phyloP scores from a whole-genome alignment of 257 asterid genomes.

The Schizonepeta tenuifolia region DNA sequence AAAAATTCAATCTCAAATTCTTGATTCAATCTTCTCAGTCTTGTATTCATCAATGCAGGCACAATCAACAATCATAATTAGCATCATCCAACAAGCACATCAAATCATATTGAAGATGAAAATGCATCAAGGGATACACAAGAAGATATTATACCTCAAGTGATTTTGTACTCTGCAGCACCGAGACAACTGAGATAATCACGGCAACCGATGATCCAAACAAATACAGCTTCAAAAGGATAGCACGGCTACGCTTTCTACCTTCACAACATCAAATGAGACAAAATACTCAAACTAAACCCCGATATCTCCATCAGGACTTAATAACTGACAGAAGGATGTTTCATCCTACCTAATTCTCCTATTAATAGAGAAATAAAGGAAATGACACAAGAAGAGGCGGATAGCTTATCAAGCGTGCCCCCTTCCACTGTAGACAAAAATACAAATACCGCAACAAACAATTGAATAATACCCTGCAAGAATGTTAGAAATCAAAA shows the following conservation, averaged over 20 bases:
- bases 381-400: constrained; percentile 46
- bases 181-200: constrained; percentile 46
- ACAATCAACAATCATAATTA: constrained; percentile 9
- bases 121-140: neutral
- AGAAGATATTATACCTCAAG: constrained; percentile 50
- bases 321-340: constrained; percentile 10
- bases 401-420: constrained; percentile 46
- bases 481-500: constrained; percentile 22
- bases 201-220: constrained; percentile 66
- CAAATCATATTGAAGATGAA: neutral
- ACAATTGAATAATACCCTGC: constrained; percentile 68
- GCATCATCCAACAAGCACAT: neutral
- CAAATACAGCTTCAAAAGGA: constrained; percentile 62
- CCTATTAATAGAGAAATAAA: constrained; percentile 67
- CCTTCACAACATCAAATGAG: constrained; percentile 51
- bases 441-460: constrained; percentile 41
- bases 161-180: constrained; percentile 42
- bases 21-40: constrained; percentile 7
- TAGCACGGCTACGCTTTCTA: constrained; percentile 64
- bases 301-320: neutral
- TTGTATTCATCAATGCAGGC: neutral
- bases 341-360: constrained; percentile 59
- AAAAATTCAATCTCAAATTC: neutral
- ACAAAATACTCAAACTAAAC: neutral
- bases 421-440: constrained; percentile 47